A percentile compares a stretch with the other conserved stretches of the same genome.
phyloP scores from a whole-genome alignment of 441 rosid genomes.

The Sinapis alba region DNA sequence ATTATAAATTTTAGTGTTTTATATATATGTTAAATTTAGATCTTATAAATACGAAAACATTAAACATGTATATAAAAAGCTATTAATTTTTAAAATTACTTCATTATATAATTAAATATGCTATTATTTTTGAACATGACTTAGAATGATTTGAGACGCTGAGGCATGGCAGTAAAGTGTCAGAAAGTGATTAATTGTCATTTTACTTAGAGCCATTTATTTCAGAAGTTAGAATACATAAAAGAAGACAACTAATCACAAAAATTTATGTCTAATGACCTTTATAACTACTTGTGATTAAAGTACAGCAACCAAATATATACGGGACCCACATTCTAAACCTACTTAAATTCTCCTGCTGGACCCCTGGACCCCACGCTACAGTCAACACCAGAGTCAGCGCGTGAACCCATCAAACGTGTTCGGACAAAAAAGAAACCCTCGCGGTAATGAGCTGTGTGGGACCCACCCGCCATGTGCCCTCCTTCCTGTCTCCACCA shows the following conservation, averaged over 20 bases:
- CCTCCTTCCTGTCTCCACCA: constrained; percentile 94
- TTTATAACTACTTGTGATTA: background rate
- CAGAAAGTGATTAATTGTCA: constrained; percentile 22
- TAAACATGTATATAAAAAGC: too few relatives aligned
- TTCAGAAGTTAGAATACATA: background rate
- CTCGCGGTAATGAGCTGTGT: constrained; percentile 57
- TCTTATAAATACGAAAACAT: too few relatives aligned
- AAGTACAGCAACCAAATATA: background rate
- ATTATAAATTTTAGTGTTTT: too few relatives aligned
- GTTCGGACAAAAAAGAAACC: constrained; percentile 12
- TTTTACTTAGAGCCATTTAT: background rate
- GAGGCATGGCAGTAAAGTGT: background rate
- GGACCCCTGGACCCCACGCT: constrained; percentile 29
- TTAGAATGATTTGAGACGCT: too few relatives aligned
- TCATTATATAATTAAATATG: too few relatives aligned
- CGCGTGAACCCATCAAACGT: constrained; percentile 34
- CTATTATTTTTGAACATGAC: too few relatives aligned
- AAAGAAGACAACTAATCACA: background rate
- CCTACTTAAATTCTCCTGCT: constrained; percentile 38
- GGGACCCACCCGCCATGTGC: constrained; percentile 93
- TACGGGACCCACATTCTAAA: constrained; percentile 25
- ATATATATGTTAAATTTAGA: too few relatives aligned
- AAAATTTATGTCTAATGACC: too few relatives aligned
- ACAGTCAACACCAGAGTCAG: constrained; percentile 39
- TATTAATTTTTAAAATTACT: too few relatives aligned